phyloP scores from a whole-genome alignment of 1,284 basidiomycete genomes.

The Amylostereum areolatum region DNA sequence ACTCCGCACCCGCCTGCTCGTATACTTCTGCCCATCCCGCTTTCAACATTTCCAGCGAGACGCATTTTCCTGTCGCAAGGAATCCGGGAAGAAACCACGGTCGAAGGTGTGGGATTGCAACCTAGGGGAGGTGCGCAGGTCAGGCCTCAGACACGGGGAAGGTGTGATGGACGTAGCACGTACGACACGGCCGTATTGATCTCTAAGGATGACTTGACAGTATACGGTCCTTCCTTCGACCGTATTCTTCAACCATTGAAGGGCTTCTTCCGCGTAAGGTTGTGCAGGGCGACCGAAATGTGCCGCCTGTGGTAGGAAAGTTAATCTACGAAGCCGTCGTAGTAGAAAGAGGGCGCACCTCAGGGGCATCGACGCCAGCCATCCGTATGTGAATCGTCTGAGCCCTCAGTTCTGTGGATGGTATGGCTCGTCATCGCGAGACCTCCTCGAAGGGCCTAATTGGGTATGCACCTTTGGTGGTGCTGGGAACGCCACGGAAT shows the following conservation, averaged over 20 bases:
- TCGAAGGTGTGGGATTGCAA: slow-evolving; percentile 53
- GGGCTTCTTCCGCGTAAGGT: slow-evolving; percentile 62
- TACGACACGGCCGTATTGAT: slow-evolving; percentile 81
- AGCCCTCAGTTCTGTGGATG: slow-evolving; percentile 56
- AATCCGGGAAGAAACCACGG: slow-evolving; percentile 43
- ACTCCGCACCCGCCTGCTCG: slow-evolving; percentile 70
- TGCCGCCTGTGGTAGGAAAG: slow-evolving; percentile 37
- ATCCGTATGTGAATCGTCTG: slow-evolving; percentile 81
- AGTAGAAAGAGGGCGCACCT: slow-evolving; percentile 23
- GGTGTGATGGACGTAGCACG: slow-evolving; percentile 15
- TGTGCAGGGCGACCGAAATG: slow-evolving; percentile 81
- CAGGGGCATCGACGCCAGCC: slow-evolving; percentile 87
- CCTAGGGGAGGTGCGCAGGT: slow-evolving; percentile 34
- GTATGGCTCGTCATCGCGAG: background rate
- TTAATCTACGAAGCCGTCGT: background rate
- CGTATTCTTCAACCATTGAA: slow-evolving; percentile 62
- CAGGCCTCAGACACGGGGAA: background rate
- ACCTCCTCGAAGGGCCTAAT: background rate
- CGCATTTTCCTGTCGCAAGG: slow-evolving; percentile 43
- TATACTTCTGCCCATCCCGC: slow-evolving; percentile 76
- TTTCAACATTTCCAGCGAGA: slow-evolving; percentile 74
- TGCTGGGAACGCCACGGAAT: slow-evolving; percentile 55
- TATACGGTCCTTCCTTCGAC: slow-evolving; percentile 55
- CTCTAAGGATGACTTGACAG: slow-evolving; percentile 67
- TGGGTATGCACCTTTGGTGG: slow-evolving; percentile 46